Percentiles rank a stretch among this genome's conserved stretches.
These are phyloP conservation scores for Sindora glabra DNA, from an alignment of 306 rosid genomes.

Conservation along the genomic window DNA sequence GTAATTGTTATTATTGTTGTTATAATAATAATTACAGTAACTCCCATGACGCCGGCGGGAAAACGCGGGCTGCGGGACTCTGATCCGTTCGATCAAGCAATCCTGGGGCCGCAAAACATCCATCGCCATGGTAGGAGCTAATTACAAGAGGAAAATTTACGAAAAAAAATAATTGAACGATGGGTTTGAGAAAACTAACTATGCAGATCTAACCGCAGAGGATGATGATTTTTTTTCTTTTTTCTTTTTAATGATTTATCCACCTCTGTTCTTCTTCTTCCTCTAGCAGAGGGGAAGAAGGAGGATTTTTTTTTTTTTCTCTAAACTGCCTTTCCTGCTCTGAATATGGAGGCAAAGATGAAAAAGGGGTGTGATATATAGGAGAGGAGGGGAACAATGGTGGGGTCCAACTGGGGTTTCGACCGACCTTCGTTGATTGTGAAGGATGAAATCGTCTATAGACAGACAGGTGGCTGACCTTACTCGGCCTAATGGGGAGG, in stretches of 20 bases:
- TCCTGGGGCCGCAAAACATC: slow-evolving; percentile 76
- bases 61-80: slow-evolving; percentile 30
- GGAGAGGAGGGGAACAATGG: slow-evolving; percentile 3
- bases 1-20: not conserved
- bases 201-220: not conserved
- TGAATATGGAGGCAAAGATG: too few relatives aligned
- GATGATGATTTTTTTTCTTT: too few relatives aligned
- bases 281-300: not conserved
- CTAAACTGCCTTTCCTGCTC: not conserved
- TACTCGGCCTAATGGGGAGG: slow-evolving; percentile 6
- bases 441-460: too few relatives aligned
- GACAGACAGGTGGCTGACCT: slow-evolving; percentile 19
- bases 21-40: slow-evolving; percentile 10
- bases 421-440: slow-evolving; percentile 22
- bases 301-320: too few relatives aligned
- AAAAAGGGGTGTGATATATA: slow-evolving; percentile 29
- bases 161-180: not conserved
- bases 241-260: too few relatives aligned
- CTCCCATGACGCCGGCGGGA: slow-evolving; percentile 44
- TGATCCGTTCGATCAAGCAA: slow-evolving; percentile 42
- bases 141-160: not conserved
- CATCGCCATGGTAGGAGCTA: slow-evolving; percentile 60
- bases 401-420: slow-evolving; percentile 20
- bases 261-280: too few relatives aligned
- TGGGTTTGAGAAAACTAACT: not conserved